Evolutionary conservation across 495 filamentous ascomycete species (phyloP).

Genomic region (Trichocladium uniseriatum): DNA sequence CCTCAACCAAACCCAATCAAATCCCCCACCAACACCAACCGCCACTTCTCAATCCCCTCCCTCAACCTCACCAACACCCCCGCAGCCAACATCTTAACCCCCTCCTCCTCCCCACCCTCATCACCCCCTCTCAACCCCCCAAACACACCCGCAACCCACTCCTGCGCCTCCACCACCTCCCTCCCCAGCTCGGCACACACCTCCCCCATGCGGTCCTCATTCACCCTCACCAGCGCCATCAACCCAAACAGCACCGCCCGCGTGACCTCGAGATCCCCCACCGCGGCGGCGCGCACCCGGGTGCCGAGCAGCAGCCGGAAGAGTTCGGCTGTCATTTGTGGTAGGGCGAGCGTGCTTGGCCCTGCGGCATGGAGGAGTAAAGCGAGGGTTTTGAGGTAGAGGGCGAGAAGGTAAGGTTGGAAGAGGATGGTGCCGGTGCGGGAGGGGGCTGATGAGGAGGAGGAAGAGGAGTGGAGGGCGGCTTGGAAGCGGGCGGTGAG

Average conservation of each 20-base stretch:
- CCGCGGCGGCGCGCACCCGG: constrained; percentile 29
- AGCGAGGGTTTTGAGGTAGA: constrained; percentile 57
- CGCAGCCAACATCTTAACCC: constrained; percentile 63
- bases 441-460: constrained; percentile 21
- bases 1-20: constrained; percentile 37
- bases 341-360: constrained; percentile 49
- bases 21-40: constrained; percentile 54
- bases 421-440: constrained; percentile 42
- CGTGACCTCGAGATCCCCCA: constrained; percentile 53
- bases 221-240: constrained; percentile 76
- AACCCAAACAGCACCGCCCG: constrained; percentile 70
- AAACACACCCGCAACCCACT: constrained; percentile 39
- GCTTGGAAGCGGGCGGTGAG: constrained; percentile 51
- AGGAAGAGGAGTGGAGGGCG: constrained; percentile 35
- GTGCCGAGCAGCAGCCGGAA: constrained; percentile 54
- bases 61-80: constrained; percentile 69
- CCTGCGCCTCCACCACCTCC: constrained; percentile 47
- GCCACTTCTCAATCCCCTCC: constrained; percentile 75
- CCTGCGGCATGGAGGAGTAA: constrained; percentile 58
- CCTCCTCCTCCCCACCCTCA: constrained; percentile 48
- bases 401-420: constrained; percentile 49
- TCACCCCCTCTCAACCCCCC: constrained; percentile 33
- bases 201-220: constrained; percentile 63
- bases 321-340: constrained; percentile 60
- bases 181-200: constrained; percentile 54